phyloP scores from a whole-genome alignment of 163 green algal species.

The Scenedesmus sp. region DNA sequence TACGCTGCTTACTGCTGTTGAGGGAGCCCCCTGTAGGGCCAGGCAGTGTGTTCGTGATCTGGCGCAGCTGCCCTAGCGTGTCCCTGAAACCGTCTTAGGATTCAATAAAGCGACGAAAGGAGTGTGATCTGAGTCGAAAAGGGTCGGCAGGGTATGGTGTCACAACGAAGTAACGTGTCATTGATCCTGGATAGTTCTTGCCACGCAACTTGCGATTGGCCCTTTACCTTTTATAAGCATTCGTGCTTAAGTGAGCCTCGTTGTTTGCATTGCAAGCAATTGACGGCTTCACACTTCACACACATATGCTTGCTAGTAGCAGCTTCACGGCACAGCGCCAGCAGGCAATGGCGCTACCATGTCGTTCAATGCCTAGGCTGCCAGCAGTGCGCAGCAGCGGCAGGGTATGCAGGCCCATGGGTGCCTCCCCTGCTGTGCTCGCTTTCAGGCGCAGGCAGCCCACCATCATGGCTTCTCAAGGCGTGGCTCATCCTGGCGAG shows the following conservation, averaged over 20 bases:
- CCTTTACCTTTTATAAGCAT: slow-evolving; percentile 10
- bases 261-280: slow-evolving; percentile 19
- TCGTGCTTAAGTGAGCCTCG: not conserved
- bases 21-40: not conserved
- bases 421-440: slow-evolving; percentile 18
- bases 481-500: slow-evolving; percentile 59
- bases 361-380: slow-evolving; percentile 14
- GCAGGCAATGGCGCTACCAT: slow-evolving; percentile 15
- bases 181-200: slow-evolving; percentile 13
- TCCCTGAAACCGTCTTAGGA: not conserved
- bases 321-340: not conserved
- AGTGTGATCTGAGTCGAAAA: not conserved
- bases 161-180: not conserved
- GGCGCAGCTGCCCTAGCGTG: not conserved
- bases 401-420: slow-evolving; percentile 17
- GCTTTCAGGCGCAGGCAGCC: slow-evolving; percentile 22
- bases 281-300: slow-evolving; percentile 1
- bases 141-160: not conserved
- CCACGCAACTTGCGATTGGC: not conserved
- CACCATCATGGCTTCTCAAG: slow-evolving; percentile 22
- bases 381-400: not conserved
- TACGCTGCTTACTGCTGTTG: not conserved
- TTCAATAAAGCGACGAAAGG: not conserved
- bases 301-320: slow-evolving; percentile 21
- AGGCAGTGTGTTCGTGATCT: slow-evolving; percentile 4